Conservation (phyloP, 164 flowering plant genomes). For the Umbilicus rupestris region DNA sequence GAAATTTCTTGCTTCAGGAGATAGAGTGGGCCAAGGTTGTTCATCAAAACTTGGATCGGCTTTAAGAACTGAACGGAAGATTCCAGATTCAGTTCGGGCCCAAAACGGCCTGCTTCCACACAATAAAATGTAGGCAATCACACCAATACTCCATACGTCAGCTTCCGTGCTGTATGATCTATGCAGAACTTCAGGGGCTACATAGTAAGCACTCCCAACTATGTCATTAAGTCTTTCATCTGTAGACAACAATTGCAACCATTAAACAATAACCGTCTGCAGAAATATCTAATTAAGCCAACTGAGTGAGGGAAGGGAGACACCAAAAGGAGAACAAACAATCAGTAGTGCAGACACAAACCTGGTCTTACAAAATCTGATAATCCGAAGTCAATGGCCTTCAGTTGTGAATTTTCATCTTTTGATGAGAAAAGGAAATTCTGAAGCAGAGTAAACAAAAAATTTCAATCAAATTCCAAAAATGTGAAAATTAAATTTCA, state of each 20-base stretch:
- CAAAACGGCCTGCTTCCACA: conserved; percentile 69
- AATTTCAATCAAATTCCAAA: conserved; percentile 15
- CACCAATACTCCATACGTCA: conserved; percentile 63
- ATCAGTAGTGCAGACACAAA: conserved; percentile 8
- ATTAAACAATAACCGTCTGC: neutral
- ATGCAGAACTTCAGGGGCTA: conserved; percentile 58
- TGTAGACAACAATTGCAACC: conserved; percentile 17
- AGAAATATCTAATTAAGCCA: neutral
- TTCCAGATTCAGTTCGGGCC: conserved; percentile 67
- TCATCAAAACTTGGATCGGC: conserved; percentile 62
- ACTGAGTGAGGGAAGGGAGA: neutral
- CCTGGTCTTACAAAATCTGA: conserved; percentile 77
- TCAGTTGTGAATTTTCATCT: conserved; percentile 49
- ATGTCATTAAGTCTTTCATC: conserved; percentile 66
- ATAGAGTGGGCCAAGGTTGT: conserved; percentile 55
- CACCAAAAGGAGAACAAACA: neutral
- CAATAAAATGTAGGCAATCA: conserved; percentile 45
- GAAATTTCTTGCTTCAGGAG: conserved; percentile 50
- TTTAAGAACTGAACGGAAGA: conserved; percentile 53
- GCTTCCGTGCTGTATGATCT: conserved; percentile 48
- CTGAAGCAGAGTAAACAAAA: conserved; percentile 29
- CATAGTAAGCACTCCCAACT: conserved; percentile 67
- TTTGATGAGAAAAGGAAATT: conserved; percentile 52
- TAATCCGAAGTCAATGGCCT: conserved; percentile 73
- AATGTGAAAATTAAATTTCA: neutral